Conservation (phyloP, 78 protist species). For the Dictyostelium capitatum region DNA sequence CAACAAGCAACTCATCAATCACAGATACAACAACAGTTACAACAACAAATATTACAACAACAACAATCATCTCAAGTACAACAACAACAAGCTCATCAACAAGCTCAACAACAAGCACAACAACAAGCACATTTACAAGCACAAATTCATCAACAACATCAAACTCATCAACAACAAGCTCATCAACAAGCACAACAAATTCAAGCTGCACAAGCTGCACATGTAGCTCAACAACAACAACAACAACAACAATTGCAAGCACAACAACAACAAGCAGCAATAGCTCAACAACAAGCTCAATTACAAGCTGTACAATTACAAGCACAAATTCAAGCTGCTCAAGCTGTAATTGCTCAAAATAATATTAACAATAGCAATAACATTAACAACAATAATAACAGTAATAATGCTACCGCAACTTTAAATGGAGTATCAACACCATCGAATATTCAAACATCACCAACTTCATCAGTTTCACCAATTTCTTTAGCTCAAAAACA, state of each 20-base stretch:
- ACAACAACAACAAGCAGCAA: background rate
- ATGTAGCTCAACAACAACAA: background rate
- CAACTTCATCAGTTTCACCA: background rate
- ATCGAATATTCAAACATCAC: background rate
- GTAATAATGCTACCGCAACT: background rate
- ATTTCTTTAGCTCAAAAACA: background rate
- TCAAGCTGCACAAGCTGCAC: background rate
- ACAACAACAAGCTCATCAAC: slow-evolving; percentile 2
- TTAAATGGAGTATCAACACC: background rate
- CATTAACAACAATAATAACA: background rate
- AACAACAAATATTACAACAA: slow-evolving; percentile 18
- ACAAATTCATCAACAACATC: slow-evolving; percentile 28
- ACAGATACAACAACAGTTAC: background rate
- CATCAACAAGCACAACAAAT: background rate
- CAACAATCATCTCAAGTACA: slow-evolving; percentile 20
- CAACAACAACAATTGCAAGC: background rate
- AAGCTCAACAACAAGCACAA: background rate
- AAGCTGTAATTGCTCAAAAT: background rate
- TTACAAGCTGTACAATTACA: background rate
- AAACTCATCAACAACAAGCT: background rate
- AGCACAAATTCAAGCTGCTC: background rate
- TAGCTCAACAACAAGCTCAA: background rate
- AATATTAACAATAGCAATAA: background rate
- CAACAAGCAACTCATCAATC: background rate
- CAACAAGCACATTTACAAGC: background rate